phyloP scores from a whole-genome alignment of 1,139 yeast genomes.

The Spathaspora sp. region DNA sequence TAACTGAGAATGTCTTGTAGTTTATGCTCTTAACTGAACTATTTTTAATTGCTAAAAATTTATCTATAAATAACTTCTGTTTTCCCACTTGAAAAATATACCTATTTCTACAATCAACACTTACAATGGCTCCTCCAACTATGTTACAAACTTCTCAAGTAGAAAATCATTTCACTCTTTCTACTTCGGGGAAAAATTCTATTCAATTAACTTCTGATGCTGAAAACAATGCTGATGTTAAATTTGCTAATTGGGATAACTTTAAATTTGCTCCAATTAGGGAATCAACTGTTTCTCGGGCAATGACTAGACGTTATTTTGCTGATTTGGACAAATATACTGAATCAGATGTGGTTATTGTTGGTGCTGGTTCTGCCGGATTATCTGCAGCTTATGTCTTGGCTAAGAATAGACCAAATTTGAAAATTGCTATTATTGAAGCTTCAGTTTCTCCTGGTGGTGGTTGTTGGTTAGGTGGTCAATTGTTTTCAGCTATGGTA shows the following conservation, averaged over 20 bases:
- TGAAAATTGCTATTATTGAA: conserved; percentile 73
- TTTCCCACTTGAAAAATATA: background rate
- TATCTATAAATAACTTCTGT: conserved; percentile 3
- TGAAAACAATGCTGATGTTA: conserved; percentile 18
- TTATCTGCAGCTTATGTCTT: conserved; percentile 71
- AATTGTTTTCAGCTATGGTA: conserved; percentile 75
- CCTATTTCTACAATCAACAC: background rate
- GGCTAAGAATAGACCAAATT: conserved; percentile 74
- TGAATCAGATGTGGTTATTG: conserved; percentile 71
- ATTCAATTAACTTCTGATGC: conserved; percentile 16
- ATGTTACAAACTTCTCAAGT: conserved; percentile 27
- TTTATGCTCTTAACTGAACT: conserved; percentile 7
- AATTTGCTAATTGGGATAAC: conserved; percentile 60
- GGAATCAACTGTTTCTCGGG: conserved; percentile 79
- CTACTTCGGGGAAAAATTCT: conserved; percentile 8
- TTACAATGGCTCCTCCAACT: conserved; percentile 38
- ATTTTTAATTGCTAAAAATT: background rate
- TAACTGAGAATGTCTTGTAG: background rate
- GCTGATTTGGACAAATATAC: conserved; percentile 72
- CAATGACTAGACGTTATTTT: conserved; percentile 78
- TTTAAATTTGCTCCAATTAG: conserved; percentile 73
- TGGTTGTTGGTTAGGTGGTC: conserved; percentile 83
- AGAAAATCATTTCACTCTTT: conserved; percentile 9
- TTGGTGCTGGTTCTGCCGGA: conserved; percentile 83
- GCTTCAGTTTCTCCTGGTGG: conserved; percentile 79